These are phyloP conservation scores for Microsporum canis DNA, from an alignment of 2,329 filamentous ascomycete species.

Conservation along the genomic window DNA sequence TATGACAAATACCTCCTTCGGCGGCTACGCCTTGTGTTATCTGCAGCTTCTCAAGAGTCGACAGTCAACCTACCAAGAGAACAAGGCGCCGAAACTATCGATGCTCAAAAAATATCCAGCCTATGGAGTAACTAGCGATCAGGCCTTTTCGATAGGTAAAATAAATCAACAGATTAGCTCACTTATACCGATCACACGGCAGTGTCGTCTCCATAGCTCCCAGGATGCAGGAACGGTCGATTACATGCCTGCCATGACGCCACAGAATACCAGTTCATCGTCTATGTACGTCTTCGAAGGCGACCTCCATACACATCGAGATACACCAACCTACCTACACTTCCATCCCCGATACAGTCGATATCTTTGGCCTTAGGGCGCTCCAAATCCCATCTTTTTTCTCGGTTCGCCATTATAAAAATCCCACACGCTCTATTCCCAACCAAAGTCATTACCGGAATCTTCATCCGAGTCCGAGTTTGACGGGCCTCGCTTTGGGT, in stretches of 20 bases:
- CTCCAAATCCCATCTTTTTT: background rate
- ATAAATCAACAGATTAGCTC: too few species aligned
- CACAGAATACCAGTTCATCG: slow-evolving; percentile 44
- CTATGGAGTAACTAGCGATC: slow-evolving; percentile 17
- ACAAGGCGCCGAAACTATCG: slow-evolving; percentile 51
- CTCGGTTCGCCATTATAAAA: background rate
- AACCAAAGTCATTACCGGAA: background rate
- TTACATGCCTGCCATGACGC: slow-evolving; percentile 46
- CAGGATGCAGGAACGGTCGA: slow-evolving; percentile 50
- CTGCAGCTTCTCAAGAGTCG: too few species aligned
- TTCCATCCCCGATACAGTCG: too few species aligned
- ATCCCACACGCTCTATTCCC: background rate
- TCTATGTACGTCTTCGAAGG: slow-evolving; percentile 22
- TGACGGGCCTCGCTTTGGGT: background rate
- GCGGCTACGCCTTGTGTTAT: slow-evolving; percentile 33
- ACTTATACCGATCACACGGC: slow-evolving; percentile 52
- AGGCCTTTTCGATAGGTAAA: background rate
- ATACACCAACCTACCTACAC: too few species aligned
- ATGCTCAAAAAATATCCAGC: slow-evolving; percentile 47
- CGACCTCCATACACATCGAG: too few species aligned
- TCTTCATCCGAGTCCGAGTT: background rate
- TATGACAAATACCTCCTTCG: slow-evolving; percentile 49
- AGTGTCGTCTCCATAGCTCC: slow-evolving; percentile 51
- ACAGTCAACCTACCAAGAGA: slow-evolving; percentile 42
- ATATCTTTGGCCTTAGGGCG: too few species aligned